Conservation (phyloP, 2,329 filamentous ascomycete genomes). For the Fusarium domesticum region DNA sequence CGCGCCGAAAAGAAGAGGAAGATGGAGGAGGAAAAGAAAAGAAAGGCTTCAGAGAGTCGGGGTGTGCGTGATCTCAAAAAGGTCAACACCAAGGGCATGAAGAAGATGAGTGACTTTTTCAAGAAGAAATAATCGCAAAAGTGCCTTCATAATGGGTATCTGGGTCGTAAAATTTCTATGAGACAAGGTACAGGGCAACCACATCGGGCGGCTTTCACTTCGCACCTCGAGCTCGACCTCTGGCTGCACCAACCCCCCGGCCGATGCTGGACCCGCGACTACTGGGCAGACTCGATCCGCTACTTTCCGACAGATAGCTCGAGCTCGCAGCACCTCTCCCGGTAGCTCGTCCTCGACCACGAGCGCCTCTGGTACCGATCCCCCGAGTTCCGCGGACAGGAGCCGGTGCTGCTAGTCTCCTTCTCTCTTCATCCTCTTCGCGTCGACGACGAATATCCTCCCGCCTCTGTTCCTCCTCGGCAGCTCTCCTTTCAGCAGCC, state of each 20-base stretch:
- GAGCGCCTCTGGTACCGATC: constrained; percentile 30
- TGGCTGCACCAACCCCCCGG: constrained; percentile 33
- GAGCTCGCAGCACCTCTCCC: constrained; percentile 27
- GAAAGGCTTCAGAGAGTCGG: constrained; percentile 69
- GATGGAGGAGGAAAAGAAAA: constrained; percentile 85
- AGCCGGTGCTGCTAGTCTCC: constrained; percentile 29
- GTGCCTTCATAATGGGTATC: constrained; percentile 31
- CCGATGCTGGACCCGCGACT: constrained; percentile 38
- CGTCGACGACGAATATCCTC: constrained; percentile 65
- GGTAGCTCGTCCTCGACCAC: constrained; percentile 28
- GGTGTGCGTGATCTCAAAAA: constrained; percentile 82
- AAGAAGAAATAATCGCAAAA: constrained; percentile 54
- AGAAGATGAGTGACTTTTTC: constrained; percentile 95
- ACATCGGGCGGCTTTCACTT: constrained; percentile 21
- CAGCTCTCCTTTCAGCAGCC: constrained; percentile 71
- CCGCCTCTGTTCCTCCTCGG: constrained; percentile 73
- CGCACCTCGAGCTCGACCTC: constrained; percentile 35
- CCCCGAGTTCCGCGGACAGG: constrained; percentile 32
- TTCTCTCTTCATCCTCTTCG: constrained; percentile 56
- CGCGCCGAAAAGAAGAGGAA: constrained; percentile 78
- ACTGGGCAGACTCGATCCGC: constrained; percentile 27
- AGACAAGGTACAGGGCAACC: not conserved
- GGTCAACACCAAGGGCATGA: constrained; percentile 90
- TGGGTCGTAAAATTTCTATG: constrained; percentile 20
- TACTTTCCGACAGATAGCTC: constrained; percentile 29